Base-by-base conservation (phyloP, 2,329 filamentous ascomycete species). In the Drechslerella dactyloides region DNA sequence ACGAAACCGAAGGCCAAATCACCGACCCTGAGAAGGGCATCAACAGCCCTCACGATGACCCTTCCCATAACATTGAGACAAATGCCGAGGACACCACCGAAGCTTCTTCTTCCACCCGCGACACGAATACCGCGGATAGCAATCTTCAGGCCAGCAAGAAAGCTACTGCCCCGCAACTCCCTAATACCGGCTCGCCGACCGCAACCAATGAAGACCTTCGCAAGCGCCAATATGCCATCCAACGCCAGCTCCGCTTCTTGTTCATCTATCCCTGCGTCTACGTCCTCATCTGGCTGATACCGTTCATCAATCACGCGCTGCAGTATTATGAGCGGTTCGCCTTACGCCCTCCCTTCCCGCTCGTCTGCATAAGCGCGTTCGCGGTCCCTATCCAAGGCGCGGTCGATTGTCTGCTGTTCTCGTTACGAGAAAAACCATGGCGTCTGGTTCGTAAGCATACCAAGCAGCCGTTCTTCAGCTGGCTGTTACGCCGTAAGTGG, bases 181-280 rank as follows among this genome's bases (percentile, higher is more conserved):
- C n/a, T n/a, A n/a, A n/a, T n/a, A n/a, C 59, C 17, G 19, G 17
- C 10, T 30, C 53, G 19, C 24, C 55, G 6, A 46, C 37, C 2
- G 54, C 59, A 19, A 56, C 30, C 27, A 60, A 72, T 17, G 60
- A 72, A 37, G 60, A 46, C 5, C 64, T 75, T 17, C 70, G 75
- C 23, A 74, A 74, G 50, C 73, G 75, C 35, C 68, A 75, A 53
- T 74, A 76, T 55, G 75, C 75, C 66, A 87, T 90, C 68, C 84
- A 85, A 50, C 84, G 87, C 8, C 89, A 92, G 76, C 82, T 92
- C 1, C 85, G 88, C 33, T 84, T 89, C 30, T 82, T 92, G 17
- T 91, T 93, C 79, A 86, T 91, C 53, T 93, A 93, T 78, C 90
- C 90, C 0, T 78, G 88, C 17, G 84, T 89, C 2, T 93, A 93